Percentiles rank a stretch among this genome's conserved stretches.
These are phyloP conservation scores for Candida takata DNA, from an alignment of 805 yeast species.

Conservation along the genomic window DNA sequence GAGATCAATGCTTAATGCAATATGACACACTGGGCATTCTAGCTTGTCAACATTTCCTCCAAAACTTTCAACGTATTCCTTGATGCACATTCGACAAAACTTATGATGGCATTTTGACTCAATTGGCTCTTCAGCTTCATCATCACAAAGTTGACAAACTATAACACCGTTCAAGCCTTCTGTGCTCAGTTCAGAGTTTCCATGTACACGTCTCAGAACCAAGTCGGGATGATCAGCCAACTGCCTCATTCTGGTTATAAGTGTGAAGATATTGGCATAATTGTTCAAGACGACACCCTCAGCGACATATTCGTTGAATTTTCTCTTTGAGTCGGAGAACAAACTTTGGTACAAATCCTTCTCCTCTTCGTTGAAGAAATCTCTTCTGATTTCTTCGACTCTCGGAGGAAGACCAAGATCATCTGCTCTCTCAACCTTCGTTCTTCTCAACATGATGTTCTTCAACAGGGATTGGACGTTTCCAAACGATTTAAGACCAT, in stretches of 20 bases:
- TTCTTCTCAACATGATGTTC: conserved; percentile 87
- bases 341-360: conserved; percentile 85
- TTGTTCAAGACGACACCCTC: conserved; percentile 95
- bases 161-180: conserved; percentile 37
- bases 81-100: conserved; percentile 88
- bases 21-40: conserved; percentile 95
- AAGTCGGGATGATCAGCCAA: conserved; percentile 97
- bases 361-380: conserved; percentile 89
- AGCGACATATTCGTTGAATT: conserved; percentile 87
- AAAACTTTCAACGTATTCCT: conserved; percentile 81
- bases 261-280: conserved; percentile 93
- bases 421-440: conserved; percentile 94
- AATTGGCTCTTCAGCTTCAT: conserved; percentile 96
- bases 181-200: conserved; percentile 26
- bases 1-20: conserved; percentile 83
- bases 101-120: conserved; percentile 90
- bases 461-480: conserved; percentile 68
- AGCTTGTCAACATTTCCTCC: conserved; percentile 51
- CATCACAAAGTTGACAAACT: conserved; percentile 91
- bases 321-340: conserved; percentile 79
- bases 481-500: conserved; percentile 70
- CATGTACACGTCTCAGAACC: conserved; percentile 65
- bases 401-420: conserved; percentile 97
- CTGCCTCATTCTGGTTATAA: conserved; percentile 96
- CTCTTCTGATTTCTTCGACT: conserved; percentile 81